Evolutionary conservation across 179 eudicot genomes (phyloP).

Genomic region (Carnegiea gigantea): DNA sequence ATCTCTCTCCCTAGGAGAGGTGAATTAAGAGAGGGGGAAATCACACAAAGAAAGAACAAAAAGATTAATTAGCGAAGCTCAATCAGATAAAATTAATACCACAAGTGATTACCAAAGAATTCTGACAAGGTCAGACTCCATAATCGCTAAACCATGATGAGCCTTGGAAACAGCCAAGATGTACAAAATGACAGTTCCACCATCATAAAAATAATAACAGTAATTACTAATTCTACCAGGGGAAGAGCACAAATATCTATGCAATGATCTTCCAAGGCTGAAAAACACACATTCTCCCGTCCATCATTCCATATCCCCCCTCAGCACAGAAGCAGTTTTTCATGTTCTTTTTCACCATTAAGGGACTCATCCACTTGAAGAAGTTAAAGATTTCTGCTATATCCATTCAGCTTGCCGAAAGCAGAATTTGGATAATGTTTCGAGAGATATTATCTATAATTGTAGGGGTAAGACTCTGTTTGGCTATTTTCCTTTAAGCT

Average conservation of each 20-base stretch:
- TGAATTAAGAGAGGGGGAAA: constrained; percentile 1
- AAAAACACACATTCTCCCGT: background rate
- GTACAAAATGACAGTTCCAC: background rate
- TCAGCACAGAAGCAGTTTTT: background rate
- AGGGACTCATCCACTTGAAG: background rate
- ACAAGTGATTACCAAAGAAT: background rate
- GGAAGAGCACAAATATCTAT: background rate
- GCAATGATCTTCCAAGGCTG: background rate
- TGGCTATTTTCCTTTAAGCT: background rate
- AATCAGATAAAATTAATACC: background rate
- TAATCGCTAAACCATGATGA: background rate
- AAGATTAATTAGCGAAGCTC: constrained; percentile 3
- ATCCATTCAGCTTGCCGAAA: background rate
- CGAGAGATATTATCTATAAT: background rate
- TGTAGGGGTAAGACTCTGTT: background rate
- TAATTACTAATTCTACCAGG: background rate
- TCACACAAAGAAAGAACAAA: constrained; percentile 9
- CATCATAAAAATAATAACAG: constrained; percentile 3
- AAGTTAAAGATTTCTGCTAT: background rate
- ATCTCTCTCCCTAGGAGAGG: constrained; percentile 78
- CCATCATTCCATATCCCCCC: too few relatives aligned
- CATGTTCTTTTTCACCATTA: background rate
- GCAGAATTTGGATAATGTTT: background rate
- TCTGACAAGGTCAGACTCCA: background rate
- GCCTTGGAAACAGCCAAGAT: constrained; percentile 1